Evolutionary conservation across 2,329 filamentous ascomycete species (phyloP), one percentile per base, ranked within the genome.

Genomic region (Fusarium guadeloupense): DNA sequence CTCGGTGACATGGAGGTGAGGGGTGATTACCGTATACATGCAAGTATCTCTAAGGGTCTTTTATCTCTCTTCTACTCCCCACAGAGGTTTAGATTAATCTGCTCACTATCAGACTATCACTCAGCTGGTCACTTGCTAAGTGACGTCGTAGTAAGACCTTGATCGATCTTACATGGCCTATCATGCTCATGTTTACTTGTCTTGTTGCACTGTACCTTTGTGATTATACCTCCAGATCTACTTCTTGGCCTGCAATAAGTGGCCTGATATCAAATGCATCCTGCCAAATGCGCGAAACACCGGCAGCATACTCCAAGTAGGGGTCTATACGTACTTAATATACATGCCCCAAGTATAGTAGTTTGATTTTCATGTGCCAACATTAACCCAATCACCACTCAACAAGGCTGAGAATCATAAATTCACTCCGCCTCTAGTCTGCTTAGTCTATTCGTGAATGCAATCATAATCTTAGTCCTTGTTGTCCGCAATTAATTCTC

Each of bases 1-100:
- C 33, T 41, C 39, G 55, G 55, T 26, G 54, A 59, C 46, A 55
- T 64, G 54, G 54, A 60, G 44, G 59, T 44, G 59, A 25, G 44
- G 54, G 43, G 25, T 37, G 19, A 37, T 25, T 54, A 17, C 31
- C 20, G 6, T 38, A 37, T 14, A 8, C 16, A 21, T 12, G 19
- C 9, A 37, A 12, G 8, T 31, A 20, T 31, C 23, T 44, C 16
- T 9, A 21, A 6, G 20, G 10, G 21, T 26, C 21, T 9, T 21
- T 41, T 34, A n/a, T 56, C 28, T 48, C 25, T 26, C 25, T 26
- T 12, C 13, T 9, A 9, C 7, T 26, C 7, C 7, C 10, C 10
- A 8, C 23, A 8, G 23, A 25, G 23, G 10, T 25, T 5, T 16
- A 33, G 23, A 17, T 17, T 19, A 20, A 31, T 40, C 21, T 25